Evolutionary conservation across 2,329 filamentous ascomycete genomes (phyloP).

Genomic region (Alternaria sp.): DNA sequence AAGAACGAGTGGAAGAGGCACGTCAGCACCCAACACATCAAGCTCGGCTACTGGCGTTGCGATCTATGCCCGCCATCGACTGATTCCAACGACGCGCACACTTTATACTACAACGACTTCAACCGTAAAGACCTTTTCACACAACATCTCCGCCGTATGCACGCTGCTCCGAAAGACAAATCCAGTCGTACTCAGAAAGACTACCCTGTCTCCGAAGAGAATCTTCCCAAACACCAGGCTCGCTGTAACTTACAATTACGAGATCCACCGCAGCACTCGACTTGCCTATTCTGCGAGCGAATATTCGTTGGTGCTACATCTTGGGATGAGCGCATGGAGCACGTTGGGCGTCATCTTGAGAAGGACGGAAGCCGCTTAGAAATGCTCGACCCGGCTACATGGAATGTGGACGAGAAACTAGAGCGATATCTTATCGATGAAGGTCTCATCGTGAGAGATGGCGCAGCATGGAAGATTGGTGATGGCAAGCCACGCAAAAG

Average conservation of each 20-base stretch:
- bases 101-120: constrained; percentile 68
- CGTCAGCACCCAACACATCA: constrained; percentile 80
- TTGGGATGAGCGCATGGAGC: constrained; percentile 89
- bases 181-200: constrained; percentile 56
- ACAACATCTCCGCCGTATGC: constrained; percentile 88
- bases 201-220: constrained; percentile 57
- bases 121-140: constrained; percentile 93
- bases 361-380: constrained; percentile 49
- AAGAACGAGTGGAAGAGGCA: constrained; percentile 99
- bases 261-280: constrained; percentile 66
- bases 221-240: constrained; percentile 65
- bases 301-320: constrained; percentile 69
- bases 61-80: constrained; percentile 63
- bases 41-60: constrained; percentile 79
- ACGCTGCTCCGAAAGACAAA: constrained; percentile 61
- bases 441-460: constrained; percentile 46
- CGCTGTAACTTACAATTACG: constrained; percentile 70
- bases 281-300: constrained; percentile 72
- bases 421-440: constrained; percentile 53
- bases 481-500: constrained; percentile 37
- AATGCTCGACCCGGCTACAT: constrained; percentile 30
- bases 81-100: constrained; percentile 40
- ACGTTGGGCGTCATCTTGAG: constrained; percentile 84
- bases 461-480: constrained; percentile 46
- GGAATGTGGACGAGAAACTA: constrained; percentile 41